Evolutionary conservation across 2,329 filamentous ascomycete species (phyloP).

Genomic region (Penicillium sp.): DNA sequence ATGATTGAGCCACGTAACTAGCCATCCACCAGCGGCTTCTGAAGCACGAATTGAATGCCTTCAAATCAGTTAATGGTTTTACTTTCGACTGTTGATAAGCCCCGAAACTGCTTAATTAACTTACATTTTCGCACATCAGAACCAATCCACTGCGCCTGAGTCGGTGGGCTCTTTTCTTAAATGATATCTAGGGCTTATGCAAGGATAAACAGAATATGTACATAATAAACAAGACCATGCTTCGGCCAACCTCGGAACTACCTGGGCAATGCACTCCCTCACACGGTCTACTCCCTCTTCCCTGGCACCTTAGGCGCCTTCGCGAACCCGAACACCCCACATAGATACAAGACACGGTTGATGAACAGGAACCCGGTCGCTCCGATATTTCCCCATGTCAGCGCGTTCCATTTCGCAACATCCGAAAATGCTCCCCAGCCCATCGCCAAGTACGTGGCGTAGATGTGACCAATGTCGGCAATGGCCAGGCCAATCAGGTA

Average conservation of each 20-base stretch:
- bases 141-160: conserved; percentile 10
- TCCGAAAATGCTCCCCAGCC: conserved; percentile 53
- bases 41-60: too few species aligned
- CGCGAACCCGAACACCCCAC: conserved; percentile 55
- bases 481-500: conserved; percentile 62
- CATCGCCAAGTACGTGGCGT: conserved; percentile 56
- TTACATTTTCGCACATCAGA: conserved; percentile 6
- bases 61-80: background rate
- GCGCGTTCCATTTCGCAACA: conserved; percentile 59
- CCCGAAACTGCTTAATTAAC: background rate
- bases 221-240: background rate
- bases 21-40: background rate
- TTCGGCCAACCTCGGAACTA: background rate
- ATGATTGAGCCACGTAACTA: conserved; percentile 4
- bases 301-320: conserved; percentile 19
- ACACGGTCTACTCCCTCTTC: conserved; percentile 38
- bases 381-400: conserved; percentile 70
- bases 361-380: conserved; percentile 58
- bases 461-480: conserved; percentile 65
- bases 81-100: background rate
- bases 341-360: conserved; percentile 55
- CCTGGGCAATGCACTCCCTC: background rate
- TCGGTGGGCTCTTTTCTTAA: background rate
- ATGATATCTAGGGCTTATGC: background rate
- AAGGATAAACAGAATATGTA: background rate